Base-by-base conservation (phyloP, 768 basidiomycete genomes). In the Mycena albidolilacea region DNA sequence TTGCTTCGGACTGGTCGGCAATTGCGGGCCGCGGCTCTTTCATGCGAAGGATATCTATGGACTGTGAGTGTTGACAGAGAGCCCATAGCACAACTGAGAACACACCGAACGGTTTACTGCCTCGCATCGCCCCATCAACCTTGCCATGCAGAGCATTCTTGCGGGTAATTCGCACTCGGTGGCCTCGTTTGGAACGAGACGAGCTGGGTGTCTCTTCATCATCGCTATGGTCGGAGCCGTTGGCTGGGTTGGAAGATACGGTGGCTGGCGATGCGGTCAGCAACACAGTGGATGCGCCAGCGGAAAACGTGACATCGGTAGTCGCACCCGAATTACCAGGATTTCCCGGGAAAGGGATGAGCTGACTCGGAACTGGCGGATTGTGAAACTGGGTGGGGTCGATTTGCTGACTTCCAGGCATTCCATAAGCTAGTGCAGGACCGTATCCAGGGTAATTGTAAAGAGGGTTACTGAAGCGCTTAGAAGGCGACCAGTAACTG, bases 121-220 rank as follows among this genome's bases (percentile, higher is more conserved):
- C 64, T 14, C 64, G 64, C 50, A 54, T 65, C 15, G 64, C 64
- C 21, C 64, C 50, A 2, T 52, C 64, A 12, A 65, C 52, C 23
- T 52, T 21, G 30, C 64, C 64, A 41, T 65, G 21, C 43, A 65
- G 3, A 3, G 46, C n/a, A 55, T 65, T 65, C 19, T 50, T 65
- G 17, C 39, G 37, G 8, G 64, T 38, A 9, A 54, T n/a, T 37
- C 64, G 50, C 4, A 54, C 7, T n/a, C 64, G 23, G 10, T 35
- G 48, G 48, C 19, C 5, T 50, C 48, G n/a, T 37, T 64, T 64
- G 19, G 46, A 38, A 5, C 35, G 4, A 62, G 60, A 23, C 41
- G 48, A n/a, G 17, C 19, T 1, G 48, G 48, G 30, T 9, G 43
- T 48, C n/a, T 63, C 61, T 30, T 12, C 44, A 23, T n/a, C 19